These are phyloP conservation scores for Fonsecaea monophora DNA, from an alignment of 2,329 filamentous ascomycete genomes.

Conservation along the genomic window DNA sequence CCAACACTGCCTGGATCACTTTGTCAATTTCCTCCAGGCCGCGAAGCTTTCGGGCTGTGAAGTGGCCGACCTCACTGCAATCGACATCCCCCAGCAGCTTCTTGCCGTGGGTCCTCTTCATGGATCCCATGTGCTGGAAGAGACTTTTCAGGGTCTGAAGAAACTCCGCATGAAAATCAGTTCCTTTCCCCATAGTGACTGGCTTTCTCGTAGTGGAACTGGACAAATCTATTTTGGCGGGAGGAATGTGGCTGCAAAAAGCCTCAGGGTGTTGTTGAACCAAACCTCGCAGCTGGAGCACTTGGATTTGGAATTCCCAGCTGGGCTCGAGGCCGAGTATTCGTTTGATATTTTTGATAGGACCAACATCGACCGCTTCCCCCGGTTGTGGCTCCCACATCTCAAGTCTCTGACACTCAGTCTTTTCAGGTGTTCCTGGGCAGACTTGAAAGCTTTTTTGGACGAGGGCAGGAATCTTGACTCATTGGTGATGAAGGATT, in stretches of 20 bases:
- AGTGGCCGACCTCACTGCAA: constrained; percentile 20
- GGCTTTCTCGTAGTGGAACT: constrained; percentile 27
- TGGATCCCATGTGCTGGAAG: constrained; percentile 13
- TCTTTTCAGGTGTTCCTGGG: constrained; percentile 30
- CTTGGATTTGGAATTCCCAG: constrained; percentile 30
- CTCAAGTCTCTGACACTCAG: constrained; percentile 29
- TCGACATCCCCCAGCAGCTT: constrained; percentile 31
- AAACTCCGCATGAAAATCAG: constrained; percentile 27
- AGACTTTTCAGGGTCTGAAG: constrained; percentile 23
- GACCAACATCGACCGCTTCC: constrained; percentile 31
- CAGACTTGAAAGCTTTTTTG: constrained; percentile 27
- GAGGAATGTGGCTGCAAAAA: constrained; percentile 21
- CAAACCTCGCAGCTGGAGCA: constrained; percentile 25
- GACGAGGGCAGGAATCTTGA: constrained; percentile 22
- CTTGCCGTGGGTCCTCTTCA: constrained; percentile 11
- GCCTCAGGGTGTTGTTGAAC: constrained; percentile 27
- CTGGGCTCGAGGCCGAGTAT: constrained; percentile 28
- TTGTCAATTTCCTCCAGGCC: constrained; percentile 32
- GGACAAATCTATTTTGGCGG: constrained; percentile 22
- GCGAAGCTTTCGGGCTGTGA: constrained; percentile 17
- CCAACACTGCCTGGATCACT: constrained; percentile 31
- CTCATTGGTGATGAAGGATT: constrained; percentile 25
- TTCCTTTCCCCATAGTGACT: constrained; percentile 34
- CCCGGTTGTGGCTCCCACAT: constrained; percentile 27
- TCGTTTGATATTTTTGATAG: constrained; percentile 33